Percentiles rank a stretch among this genome's conserved stretches.
phyloP scores from a whole-genome alignment of 495 filamentous ascomycete species.

The Lineolata rhizophorae region DNA sequence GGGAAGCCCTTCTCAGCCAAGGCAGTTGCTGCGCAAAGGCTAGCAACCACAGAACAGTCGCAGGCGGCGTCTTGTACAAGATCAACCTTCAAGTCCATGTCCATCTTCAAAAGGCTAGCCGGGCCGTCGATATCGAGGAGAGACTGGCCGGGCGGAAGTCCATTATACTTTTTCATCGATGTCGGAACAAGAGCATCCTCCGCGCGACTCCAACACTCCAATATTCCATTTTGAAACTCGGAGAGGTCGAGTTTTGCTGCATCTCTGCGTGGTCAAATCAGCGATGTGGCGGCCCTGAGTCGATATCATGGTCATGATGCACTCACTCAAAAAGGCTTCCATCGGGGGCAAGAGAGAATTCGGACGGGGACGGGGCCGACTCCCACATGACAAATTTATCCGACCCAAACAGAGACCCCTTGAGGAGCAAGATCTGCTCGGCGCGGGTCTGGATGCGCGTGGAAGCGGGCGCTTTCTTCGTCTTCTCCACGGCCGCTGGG shows the following conservation, averaged over 20 bases:
- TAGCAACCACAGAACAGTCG: conserved; percentile 93
- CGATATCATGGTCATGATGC: too few species aligned
- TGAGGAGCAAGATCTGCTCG: conserved; percentile 60
- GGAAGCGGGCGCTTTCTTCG: conserved; percentile 27
- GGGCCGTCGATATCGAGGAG: conserved; percentile 20
- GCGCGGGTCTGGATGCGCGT: conserved; percentile 39
- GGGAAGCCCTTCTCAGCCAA: conserved; percentile 36
- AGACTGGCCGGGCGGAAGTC: conserved; percentile 29
- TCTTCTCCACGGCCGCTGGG: too few species aligned
- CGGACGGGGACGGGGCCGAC: conserved; percentile 25
- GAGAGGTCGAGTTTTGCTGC: conserved; percentile 46
- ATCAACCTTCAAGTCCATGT: too few species aligned
- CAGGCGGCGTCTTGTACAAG: conserved; percentile 85
- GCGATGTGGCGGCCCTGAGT: too few species aligned
- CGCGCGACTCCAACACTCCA: conserved; percentile 67
- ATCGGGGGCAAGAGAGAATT: conserved; percentile 26
- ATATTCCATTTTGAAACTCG: conserved; percentile 39
- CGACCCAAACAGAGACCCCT: conserved; percentile 57
- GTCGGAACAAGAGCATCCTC: conserved; percentile 27
- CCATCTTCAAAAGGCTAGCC: too few species aligned
- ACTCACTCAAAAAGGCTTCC: conserved; percentile 28
- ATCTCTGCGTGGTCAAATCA: too few species aligned
- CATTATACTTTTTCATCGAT: conserved; percentile 6
- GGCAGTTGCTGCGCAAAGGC: conserved; percentile 65
- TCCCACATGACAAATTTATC: conserved; percentile 70